These are phyloP conservation scores for Colletotrichum chrysophilum DNA, from an alignment of 2,329 filamentous ascomycete species.

Conservation along the genomic window DNA sequence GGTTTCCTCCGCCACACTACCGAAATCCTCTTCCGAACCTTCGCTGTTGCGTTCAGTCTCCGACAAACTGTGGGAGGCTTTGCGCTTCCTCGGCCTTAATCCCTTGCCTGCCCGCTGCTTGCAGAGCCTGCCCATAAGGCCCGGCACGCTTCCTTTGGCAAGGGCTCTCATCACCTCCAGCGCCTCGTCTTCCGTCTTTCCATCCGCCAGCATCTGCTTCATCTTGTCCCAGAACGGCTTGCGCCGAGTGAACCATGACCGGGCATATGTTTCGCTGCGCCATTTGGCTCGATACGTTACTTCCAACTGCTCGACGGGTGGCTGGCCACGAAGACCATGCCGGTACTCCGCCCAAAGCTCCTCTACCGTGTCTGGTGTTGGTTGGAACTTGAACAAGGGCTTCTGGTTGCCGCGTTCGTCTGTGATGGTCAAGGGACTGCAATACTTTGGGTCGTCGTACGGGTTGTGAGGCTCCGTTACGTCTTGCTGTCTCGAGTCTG, in stretches of 20 bases:
- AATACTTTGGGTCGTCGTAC: conserved; percentile 7
- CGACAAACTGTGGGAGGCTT: neutral
- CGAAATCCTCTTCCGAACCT: neutral
- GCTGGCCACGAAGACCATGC: conserved; percentile 6
- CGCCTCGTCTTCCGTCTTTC: conserved; percentile 2
- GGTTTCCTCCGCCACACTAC: neutral
- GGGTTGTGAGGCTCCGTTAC: neutral
- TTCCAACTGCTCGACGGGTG: conserved; percentile 10
- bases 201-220: neutral
- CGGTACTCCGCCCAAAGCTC: conserved; percentile 22
- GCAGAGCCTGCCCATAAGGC: neutral
- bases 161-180: neutral
- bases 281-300: conserved; percentile 11
- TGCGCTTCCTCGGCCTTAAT: neutral
- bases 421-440: neutral
- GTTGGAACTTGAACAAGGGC: conserved; percentile 14
- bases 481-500: neutral
- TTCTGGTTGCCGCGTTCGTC: neutral
- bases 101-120: neutral
- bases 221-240: conserved; percentile 18
- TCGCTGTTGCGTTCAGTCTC: neutral
- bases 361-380: conserved; percentile 1
- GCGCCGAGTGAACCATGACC: conserved; percentile 19
- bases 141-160: neutral
- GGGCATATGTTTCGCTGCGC: conserved; percentile 3